Base-by-base conservation (phyloP, 139 green algal species). In the Mesostigma viride region DNA sequence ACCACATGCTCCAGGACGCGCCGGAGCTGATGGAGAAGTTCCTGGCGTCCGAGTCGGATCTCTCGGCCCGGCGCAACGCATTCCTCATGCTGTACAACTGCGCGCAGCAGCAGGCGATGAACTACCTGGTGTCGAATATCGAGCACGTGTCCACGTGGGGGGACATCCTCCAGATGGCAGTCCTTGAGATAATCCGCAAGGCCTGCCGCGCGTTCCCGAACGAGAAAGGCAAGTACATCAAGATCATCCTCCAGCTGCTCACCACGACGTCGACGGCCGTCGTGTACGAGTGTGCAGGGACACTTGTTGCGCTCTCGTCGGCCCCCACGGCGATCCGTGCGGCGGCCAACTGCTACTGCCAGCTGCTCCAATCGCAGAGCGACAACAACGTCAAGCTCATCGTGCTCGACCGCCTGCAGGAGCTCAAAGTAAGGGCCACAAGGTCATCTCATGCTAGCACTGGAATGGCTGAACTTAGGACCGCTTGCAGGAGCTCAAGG, bases 331-430 rank as follows among this genome's bases (percentile, higher is more conserved):
- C 93, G 45, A 85, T 99, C 51, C 84, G 90, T 35, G 93, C 93
- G 1, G 93, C 90, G 5, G 94, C 90, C 62, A 94, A 94, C 79
- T 96, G 90, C 88, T 98, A 91, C 85, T 95, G 86, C 81, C 86
- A 95, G 78, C 88, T 98, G 76, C 81, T 99, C 33, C 83, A 91
- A 22, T 89, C 67, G n/a, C 86, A 96, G 72, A 88, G 73, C 31
- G 93, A 99, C 85, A 99, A 99, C 88, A 99, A 98, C 69, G 93
- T 98, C 51, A 97, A 96, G 85, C 83, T 99, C n/a, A 98, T 99
- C 69, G 89, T 99, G 58, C 81, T 99, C 59, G 91, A 96, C 82
- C 74, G 90, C 22, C 66, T 95, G 31, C 68, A 83, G 57, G 85
- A 73, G 47, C 33, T 79, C 3, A 65, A 65, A 53, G 17, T n/a